phyloP scores from a whole-genome alignment of 805 yeast species.

The Debaryomyces maramus region DNA sequence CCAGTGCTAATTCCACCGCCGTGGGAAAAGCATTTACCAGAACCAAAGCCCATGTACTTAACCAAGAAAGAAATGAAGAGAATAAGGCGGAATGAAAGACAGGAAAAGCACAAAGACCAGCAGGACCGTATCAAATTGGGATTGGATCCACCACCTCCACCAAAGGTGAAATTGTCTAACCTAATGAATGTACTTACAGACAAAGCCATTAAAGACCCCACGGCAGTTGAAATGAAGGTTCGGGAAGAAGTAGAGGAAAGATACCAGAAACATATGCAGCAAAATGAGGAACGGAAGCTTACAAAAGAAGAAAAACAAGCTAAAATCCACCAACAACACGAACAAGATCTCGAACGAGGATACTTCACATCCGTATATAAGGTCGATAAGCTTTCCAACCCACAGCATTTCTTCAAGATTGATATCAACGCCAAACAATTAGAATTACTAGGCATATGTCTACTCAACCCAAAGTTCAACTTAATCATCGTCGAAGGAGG shows the following conservation, averaged over 20 bases:
- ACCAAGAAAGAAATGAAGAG: slow-evolving; percentile 79
- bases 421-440: slow-evolving; percentile 80
- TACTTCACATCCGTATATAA: slow-evolving; percentile 57
- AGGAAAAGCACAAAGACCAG: slow-evolving; percentile 59
- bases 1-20: slow-evolving; percentile 68
- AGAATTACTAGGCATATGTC: slow-evolving; percentile 61
- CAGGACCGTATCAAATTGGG: slow-evolving; percentile 83
- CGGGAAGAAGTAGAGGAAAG: slow-evolving; percentile 67
- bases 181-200: slow-evolving; percentile 84
- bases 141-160: slow-evolving; percentile 81
- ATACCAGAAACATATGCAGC: slow-evolving; percentile 52
- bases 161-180: slow-evolving; percentile 82
- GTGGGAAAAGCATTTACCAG: slow-evolving; percentile 49
- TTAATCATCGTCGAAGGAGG: slow-evolving; percentile 78
- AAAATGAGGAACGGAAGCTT: slow-evolving; percentile 62
- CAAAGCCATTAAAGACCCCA: slow-evolving; percentile 86
- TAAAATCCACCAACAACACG: slow-evolving; percentile 47
- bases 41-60: slow-evolving; percentile 51
- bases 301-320: slow-evolving; percentile 56
- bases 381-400: slow-evolving; percentile 54
- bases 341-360: slow-evolving; percentile 53
- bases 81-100: slow-evolving; percentile 68
- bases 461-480: slow-evolving; percentile 47
- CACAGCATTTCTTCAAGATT: slow-evolving; percentile 69
- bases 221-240: slow-evolving; percentile 76